Evolutionary conservation across 257 asterid species (phyloP).

Genomic region (Ligustrum vulgare): DNA sequence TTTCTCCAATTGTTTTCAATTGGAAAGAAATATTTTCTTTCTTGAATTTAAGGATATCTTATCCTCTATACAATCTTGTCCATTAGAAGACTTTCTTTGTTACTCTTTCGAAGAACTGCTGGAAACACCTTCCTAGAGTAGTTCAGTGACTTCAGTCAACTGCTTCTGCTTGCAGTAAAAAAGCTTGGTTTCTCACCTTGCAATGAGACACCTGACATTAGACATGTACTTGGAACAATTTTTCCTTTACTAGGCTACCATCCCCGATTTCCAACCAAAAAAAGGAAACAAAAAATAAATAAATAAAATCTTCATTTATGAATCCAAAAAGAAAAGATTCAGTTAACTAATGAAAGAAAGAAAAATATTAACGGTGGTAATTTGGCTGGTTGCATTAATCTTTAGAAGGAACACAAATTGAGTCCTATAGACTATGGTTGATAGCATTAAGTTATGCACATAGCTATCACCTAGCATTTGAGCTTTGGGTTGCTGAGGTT

Average conservation of each 20-base stretch:
- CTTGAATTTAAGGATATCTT: not conserved
- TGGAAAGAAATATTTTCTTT: not conserved
- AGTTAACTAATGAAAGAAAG: not conserved
- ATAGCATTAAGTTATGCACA: not conserved
- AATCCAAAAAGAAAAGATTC: not conserved
- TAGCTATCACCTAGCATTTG: slow-evolving; percentile 4
- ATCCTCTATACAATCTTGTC: not conserved
- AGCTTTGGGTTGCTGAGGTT: slow-evolving; percentile 12
- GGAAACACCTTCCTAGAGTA: not conserved
- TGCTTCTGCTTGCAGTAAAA: not conserved
- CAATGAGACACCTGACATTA: not conserved
- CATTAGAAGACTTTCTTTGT: not conserved
- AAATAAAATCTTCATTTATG: not conserved
- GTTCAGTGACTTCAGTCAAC: not conserved
- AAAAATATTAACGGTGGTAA: not conserved
- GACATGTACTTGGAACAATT: not conserved
- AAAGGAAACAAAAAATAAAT: no score
- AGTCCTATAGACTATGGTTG: not conserved
- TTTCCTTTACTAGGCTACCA: not conserved
- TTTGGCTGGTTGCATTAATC: not conserved
- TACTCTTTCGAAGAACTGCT: not conserved
- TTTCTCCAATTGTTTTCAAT: not conserved
- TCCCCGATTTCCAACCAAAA: not conserved
- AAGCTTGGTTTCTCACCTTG: not conserved
- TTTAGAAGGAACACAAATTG: not conserved